These are phyloP conservation scores for Podila minutissima DNA, from an alignment of 192 early-diverging fungal species.

Conservation along the genomic window DNA sequence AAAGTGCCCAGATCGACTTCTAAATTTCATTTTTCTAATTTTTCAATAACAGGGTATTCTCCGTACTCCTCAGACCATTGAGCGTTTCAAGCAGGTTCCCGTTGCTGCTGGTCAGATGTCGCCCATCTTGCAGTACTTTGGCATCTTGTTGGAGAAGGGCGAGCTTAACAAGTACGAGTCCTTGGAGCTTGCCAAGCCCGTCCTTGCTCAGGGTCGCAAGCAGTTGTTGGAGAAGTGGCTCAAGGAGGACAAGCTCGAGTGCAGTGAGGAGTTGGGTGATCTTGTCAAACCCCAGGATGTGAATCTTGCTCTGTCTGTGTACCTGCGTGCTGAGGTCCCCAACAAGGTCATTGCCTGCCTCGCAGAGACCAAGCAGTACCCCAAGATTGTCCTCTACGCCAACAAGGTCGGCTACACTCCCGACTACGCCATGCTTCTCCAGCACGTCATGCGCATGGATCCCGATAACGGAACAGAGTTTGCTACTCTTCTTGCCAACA, in stretches of 20 bases:
- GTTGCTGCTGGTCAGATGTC: constrained; percentile 81
- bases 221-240: constrained; percentile 97
- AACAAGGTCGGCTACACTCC: constrained; percentile 94
- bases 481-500: constrained; percentile 86
- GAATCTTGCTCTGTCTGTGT: constrained; percentile 93
- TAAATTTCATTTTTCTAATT: neutral
- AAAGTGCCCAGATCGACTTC: neutral
- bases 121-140: constrained; percentile 98
- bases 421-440: constrained; percentile 91
- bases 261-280: constrained; percentile 98
- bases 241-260: constrained; percentile 98
- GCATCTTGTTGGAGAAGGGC: constrained; percentile 92
- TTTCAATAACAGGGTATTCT: constrained; percentile 77
- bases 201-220: constrained; percentile 90
- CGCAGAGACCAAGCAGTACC: constrained; percentile 94
- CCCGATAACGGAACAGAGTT: constrained; percentile 96
- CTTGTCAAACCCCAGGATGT: constrained; percentile 92
- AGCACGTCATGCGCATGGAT: constrained; percentile 89
- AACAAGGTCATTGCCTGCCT: constrained; percentile 96
- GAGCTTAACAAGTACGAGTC: constrained; percentile 96
- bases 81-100: constrained; percentile 89
- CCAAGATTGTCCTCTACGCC: constrained; percentile 96
- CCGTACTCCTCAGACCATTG: constrained; percentile 93
- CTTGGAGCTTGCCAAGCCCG: constrained; percentile 91
- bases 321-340: constrained; percentile 93